Conservation (phyloP, 2,329 filamentous ascomycete genomes). For the Huntiella bhutanensis region DNA sequence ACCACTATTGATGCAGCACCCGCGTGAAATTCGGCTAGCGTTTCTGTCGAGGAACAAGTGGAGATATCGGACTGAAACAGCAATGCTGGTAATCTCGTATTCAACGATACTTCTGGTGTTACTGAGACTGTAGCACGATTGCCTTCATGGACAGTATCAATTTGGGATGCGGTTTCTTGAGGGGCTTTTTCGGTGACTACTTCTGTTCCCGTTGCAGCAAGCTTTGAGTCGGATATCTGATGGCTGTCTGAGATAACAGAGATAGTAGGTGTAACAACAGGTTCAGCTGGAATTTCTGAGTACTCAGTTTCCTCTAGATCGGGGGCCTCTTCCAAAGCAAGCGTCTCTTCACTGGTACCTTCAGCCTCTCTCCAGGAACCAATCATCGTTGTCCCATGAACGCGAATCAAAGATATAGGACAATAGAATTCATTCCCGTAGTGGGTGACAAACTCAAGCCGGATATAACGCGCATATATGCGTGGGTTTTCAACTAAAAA, state of each 20-base stretch:
- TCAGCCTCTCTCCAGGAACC: constrained; percentile 82
- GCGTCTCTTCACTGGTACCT: constrained; percentile 5
- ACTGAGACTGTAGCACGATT: too few species aligned
- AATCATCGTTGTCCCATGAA: constrained; percentile 92
- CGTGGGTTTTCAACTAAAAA: constrained; percentile 87
- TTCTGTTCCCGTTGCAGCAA: too few species aligned
- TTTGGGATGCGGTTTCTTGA: too few species aligned
- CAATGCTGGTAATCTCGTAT: too few species aligned
- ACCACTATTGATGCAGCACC: too few species aligned
- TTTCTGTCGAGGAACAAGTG: too few species aligned
- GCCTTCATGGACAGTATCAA: too few species aligned
- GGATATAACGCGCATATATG: constrained; percentile 87
- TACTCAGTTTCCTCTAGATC: not conserved
- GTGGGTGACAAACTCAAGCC: constrained; percentile 80
- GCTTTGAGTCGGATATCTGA: too few species aligned
- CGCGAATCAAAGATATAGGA: constrained; percentile 70
- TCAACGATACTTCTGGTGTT: too few species aligned
- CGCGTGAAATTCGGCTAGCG: too few species aligned
- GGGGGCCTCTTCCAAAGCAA: constrained; percentile 1
- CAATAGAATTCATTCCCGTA: constrained; percentile 97
- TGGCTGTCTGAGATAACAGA: not conserved
- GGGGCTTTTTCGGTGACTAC: too few species aligned
- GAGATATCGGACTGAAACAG: too few species aligned
- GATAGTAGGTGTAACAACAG: not conserved
- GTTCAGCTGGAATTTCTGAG: constrained; percentile 15